A percentile compares a stretch with the other conserved stretches of the same genome.
Conservation (phyloP, 805 yeast species). For the Lipomyces orientalis region DNA sequence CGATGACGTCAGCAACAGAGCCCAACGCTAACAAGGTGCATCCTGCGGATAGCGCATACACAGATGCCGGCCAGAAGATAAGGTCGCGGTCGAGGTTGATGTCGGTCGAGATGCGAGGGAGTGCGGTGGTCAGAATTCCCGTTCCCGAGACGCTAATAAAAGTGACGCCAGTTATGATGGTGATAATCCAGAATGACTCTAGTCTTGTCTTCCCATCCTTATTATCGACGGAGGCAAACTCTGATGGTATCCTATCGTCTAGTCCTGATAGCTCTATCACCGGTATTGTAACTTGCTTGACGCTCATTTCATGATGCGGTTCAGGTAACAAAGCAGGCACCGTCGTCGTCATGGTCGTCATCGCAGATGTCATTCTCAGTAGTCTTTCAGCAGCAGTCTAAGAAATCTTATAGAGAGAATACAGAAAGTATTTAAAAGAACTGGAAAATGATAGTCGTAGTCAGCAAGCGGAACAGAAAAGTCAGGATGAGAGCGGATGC, state of each 20-base stretch:
- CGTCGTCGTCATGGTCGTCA: constrained; percentile 6
- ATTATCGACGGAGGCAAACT: constrained; percentile 6
- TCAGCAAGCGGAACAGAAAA: constrained; percentile 9
- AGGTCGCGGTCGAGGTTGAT: constrained; percentile 10
- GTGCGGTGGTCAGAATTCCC: constrained; percentile 12
- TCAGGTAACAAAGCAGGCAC: constrained; percentile 8
- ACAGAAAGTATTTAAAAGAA: constrained; percentile 5
- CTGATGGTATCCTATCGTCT: constrained; percentile 9
- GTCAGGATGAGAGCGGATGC: constrained; percentile 6
- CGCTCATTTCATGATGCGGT: constrained; percentile 7
- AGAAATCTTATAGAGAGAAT: constrained; percentile 5
- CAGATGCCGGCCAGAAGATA: constrained; percentile 12
- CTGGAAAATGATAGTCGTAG: constrained; percentile 9
- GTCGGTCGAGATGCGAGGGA: constrained; percentile 12
- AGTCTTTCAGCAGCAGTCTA: constrained; percentile 6
- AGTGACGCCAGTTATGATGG: constrained; percentile 9
- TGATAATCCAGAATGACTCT: constrained; percentile 9
- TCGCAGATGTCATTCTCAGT: constrained; percentile 8
- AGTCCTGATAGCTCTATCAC: constrained; percentile 7
- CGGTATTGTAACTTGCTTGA: constrained; percentile 10
- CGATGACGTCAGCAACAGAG: constrained; percentile 11
- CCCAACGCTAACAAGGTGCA: constrained; percentile 9
- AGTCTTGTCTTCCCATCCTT: constrained; percentile 3
- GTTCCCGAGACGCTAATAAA: constrained; percentile 10
- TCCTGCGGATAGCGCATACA: constrained; percentile 11